phyloP scores from a whole-genome alignment of 192 early-diverging fungal genomes.

The Entomortierella parvispora region DNA sequence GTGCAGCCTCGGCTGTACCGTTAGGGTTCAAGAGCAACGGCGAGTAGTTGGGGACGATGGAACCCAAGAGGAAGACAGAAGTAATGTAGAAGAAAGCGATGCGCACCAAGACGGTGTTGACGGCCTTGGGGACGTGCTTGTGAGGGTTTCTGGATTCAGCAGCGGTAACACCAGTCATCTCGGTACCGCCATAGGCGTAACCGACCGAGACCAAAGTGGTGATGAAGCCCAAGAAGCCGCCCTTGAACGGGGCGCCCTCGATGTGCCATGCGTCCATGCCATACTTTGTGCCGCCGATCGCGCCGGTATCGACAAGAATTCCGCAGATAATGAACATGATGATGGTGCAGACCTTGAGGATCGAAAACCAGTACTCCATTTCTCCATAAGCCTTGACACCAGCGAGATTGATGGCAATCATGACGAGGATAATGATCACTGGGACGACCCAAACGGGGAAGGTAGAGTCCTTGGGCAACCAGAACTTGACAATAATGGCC shows the following conservation, averaged over 20 bases:
- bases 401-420: constrained; percentile 74
- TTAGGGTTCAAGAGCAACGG: constrained; percentile 58
- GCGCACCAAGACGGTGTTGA: constrained; percentile 78
- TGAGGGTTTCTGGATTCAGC: constrained; percentile 83
- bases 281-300: constrained; percentile 63
- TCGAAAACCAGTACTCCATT: constrained; percentile 78
- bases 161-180: constrained; percentile 89
- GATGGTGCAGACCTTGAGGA: constrained; percentile 73
- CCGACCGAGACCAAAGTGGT: constrained; percentile 76
- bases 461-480: constrained; percentile 20
- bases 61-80: constrained; percentile 72
- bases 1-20: constrained; percentile 65
- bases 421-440: constrained; percentile 60
- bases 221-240: constrained; percentile 68
- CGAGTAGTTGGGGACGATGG: constrained; percentile 69
- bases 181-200: constrained; percentile 88
- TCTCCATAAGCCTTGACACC: constrained; percentile 81
- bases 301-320: constrained; percentile 79
- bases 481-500: constrained; percentile 80
- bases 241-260: constrained; percentile 72
- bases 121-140: constrained; percentile 75
- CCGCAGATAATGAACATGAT: constrained; percentile 85
- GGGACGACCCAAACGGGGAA: constrained; percentile 43
- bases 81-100: constrained; percentile 75
- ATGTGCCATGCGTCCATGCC: constrained; percentile 71